Percentiles rank a stretch among this genome's conserved stretches.
Conservation (phyloP, 768 basidiomycete species). For the Mycena olivaceomarginata region DNA sequence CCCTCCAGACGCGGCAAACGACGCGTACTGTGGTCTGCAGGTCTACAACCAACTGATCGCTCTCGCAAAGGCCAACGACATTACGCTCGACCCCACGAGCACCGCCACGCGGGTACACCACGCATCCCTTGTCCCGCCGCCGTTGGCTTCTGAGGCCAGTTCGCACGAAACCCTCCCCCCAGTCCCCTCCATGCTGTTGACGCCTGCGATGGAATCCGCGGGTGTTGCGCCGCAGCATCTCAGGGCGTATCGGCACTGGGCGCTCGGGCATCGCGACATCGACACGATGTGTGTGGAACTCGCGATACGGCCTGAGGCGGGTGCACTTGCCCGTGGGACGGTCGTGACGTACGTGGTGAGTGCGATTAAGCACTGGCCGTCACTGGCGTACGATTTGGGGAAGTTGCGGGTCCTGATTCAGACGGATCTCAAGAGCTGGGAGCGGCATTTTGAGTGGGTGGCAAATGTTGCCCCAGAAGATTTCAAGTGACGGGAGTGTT, state of each 20-base stretch:
- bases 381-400: conserved; percentile 52
- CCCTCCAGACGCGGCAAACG: conserved; percentile 61
- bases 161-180: conserved; percentile 13
- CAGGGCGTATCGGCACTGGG: conserved; percentile 59
- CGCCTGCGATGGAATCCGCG: conserved; percentile 35
- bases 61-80: conserved; percentile 46
- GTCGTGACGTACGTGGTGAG: conserved; percentile 58
- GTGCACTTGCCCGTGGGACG: conserved; percentile 50
- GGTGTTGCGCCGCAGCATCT: conserved; percentile 49
- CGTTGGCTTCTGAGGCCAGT: neutral
- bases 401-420: conserved; percentile 54
- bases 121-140: conserved; percentile 25
- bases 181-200: conserved; percentile 17
- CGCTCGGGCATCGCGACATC: conserved; percentile 50
- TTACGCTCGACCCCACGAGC: conserved; percentile 38
- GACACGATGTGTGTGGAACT: conserved; percentile 55
- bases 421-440: conserved; percentile 49
- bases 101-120: conserved; percentile 19
- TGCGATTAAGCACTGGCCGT: conserved; percentile 53
- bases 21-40: conserved; percentile 57
- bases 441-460: conserved; percentile 41
- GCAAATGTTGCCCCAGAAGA: conserved; percentile 1
- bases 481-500: too few relatives aligned
- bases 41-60: conserved; percentile 54
- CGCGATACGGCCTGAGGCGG: conserved; percentile 30